Evolutionary conservation across 2,329 filamentous ascomycete species (phyloP).

Genomic region (Metarhizium sp.): DNA sequence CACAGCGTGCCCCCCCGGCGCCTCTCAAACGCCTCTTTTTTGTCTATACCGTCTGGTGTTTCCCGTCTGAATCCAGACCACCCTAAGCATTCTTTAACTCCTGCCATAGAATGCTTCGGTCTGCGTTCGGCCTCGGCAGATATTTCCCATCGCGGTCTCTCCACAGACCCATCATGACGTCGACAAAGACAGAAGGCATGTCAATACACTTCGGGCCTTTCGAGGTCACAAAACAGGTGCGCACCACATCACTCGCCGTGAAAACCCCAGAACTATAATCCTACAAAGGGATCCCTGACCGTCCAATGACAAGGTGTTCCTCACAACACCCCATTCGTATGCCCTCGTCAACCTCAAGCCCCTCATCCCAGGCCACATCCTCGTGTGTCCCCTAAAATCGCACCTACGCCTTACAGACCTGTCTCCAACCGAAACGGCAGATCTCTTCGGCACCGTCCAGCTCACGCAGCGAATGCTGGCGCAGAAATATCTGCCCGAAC

Average conservation of each 20-base stretch:
- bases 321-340: constrained; percentile 69
- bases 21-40: too few relatives aligned
- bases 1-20: too few relatives aligned
- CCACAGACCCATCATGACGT: constrained; percentile 20
- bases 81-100: too few relatives aligned
- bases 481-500: constrained; percentile 43
- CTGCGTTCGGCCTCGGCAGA: constrained; percentile 1
- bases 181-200: constrained; percentile 14
- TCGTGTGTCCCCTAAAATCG: constrained; percentile 66
- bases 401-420: constrained; percentile 71
- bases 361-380: constrained; percentile 83
- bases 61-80: too few relatives aligned
- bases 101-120: background rate
- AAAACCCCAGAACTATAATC: background rate
- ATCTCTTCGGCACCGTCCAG: constrained; percentile 84
- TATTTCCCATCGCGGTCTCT: constrained; percentile 6
- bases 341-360: constrained; percentile 94
- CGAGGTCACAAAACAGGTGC: constrained; percentile 64
- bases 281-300: background rate
- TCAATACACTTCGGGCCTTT: constrained; percentile 64
- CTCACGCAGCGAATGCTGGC: constrained; percentile 69
- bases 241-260: constrained; percentile 6
- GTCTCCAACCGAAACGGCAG: constrained; percentile 57
- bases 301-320: constrained; percentile 60
- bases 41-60: too few relatives aligned